A percentile compares a stretch with the other conserved stretches of the same genome.
These are phyloP conservation scores for Lonicera japonica DNA, from an alignment of 129 eudicot genomes.

Conservation along the genomic window DNA sequence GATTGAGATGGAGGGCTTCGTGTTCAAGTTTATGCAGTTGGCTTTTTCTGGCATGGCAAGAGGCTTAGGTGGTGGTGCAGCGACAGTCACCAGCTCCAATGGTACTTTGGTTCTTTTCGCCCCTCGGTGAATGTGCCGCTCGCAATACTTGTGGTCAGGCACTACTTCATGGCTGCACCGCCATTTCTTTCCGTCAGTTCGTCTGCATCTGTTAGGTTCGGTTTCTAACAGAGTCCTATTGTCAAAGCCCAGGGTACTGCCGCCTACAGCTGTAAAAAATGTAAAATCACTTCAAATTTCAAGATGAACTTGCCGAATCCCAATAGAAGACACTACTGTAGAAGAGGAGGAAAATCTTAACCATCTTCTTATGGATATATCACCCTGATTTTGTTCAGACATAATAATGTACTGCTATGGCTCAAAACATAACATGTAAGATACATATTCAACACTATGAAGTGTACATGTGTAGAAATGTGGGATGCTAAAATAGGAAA, in stretches of 20 bases:
- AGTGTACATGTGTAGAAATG: too few relatives aligned
- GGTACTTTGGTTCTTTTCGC: conserved; percentile 14
- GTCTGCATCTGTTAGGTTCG: conserved; percentile 40
- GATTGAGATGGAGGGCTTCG: conserved; percentile 15
- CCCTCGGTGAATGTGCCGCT: conserved; percentile 41
- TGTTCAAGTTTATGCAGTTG: conserved; percentile 25
- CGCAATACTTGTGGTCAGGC: conserved; percentile 40
- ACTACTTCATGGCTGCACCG: conserved; percentile 30
- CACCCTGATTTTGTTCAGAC: too few relatives aligned
- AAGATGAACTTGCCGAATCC: not conserved
- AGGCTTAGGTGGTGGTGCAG: conserved; percentile 1
- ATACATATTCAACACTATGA: too few relatives aligned
- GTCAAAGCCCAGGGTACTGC: not conserved
- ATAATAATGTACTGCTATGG: too few relatives aligned
- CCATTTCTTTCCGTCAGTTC: conserved; percentile 67
- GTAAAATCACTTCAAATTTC: not conserved
- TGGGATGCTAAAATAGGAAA: too few relatives aligned
- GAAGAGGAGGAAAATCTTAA: too few relatives aligned
- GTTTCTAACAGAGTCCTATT: not conserved
- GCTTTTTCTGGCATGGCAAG: conserved; percentile 12
- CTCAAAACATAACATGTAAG: too few relatives aligned
- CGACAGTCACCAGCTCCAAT: conserved; percentile 1
- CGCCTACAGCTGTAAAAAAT: conserved; percentile 6
- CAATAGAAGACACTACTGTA: too few relatives aligned
- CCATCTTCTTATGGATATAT: too few relatives aligned